Conservation (phyloP, 257 asterid species). For the Osmanthus fragrans region DNA sequence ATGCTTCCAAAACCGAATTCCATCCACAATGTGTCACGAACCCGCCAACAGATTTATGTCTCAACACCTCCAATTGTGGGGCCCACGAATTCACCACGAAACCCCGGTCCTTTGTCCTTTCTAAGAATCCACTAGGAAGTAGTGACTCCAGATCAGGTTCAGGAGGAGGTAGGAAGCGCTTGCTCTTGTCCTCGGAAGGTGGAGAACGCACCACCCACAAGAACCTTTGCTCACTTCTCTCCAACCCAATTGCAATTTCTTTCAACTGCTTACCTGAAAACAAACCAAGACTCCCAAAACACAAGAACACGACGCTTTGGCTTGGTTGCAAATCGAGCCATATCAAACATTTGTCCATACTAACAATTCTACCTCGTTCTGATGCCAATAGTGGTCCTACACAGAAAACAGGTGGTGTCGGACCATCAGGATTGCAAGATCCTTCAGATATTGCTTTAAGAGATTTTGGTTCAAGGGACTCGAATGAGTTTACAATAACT, state of each 20-base stretch:
- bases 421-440: slow-evolving; percentile 35
- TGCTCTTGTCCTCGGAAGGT: slow-evolving; percentile 34
- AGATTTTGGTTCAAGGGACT: slow-evolving; percentile 32
- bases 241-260: slow-evolving; percentile 50
- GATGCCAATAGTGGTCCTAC: slow-evolving; percentile 52
- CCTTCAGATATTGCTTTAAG: slow-evolving; percentile 43
- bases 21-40: slow-evolving; percentile 67
- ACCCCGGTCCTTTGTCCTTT: slow-evolving; percentile 43
- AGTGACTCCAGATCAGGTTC: slow-evolving; percentile 43
- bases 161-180: slow-evolving; percentile 24
- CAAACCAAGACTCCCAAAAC: slow-evolving; percentile 65
- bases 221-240: slow-evolving; percentile 44
- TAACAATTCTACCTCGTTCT: slow-evolving; percentile 1
- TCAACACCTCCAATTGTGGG: slow-evolving; percentile 58
- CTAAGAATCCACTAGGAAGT: slow-evolving; percentile 55
- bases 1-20: slow-evolving; percentile 64
- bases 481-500: slow-evolving; percentile 50
- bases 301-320: slow-evolving; percentile 52
- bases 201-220: slow-evolving; percentile 62
- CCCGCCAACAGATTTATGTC: slow-evolving; percentile 53
- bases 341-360: slow-evolving; percentile 35
- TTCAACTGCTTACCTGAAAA: slow-evolving; percentile 35
- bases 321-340: slow-evolving; percentile 64
- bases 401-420: slow-evolving; percentile 53
- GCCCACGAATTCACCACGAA: slow-evolving; percentile 57